Evolutionary conservation across 257 asterid genomes (phyloP), one percentile per base, ranked within the genome.

Genomic region (Solanum peruvianum): DNA sequence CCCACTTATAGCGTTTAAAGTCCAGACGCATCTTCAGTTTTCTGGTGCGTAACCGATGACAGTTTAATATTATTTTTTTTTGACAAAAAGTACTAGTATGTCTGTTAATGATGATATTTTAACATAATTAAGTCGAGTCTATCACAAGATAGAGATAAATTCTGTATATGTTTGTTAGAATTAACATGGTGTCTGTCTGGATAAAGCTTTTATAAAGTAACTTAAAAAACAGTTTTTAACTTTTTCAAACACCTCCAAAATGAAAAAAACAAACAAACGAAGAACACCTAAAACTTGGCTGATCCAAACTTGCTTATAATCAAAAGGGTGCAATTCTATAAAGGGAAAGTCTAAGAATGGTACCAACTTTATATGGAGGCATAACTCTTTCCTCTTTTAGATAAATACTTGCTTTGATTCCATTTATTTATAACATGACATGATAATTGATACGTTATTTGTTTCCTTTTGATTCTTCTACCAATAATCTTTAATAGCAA

Each of bases 371-470:
- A 25, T 25, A 21, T 80, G 60, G 27, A 52, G 21, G 47, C 47
- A 64, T 20, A 31, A 44, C 69, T 84, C 82, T 82, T 72, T 66
- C 90, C 88, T 85, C 39, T 85, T 88, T 39, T 83, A 83, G 92
- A 92, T 84, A 83, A 92, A 92, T 84, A 86, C n/a, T 89, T 88
- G 90, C 87, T 18, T 21, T 33, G 84, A 69, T 88, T 84, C 93
- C 87, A 67, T 86, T 88, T 87, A 44, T 86, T 58, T 58, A 58
- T 84, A 91, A 37, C 70, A 56, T 60, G 37, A 56, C 60, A 56
- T 37, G 37, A 58, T 49, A 11, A 42, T 67, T 84, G 18, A 35
- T 35, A 35, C 1, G 39, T 1, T 35, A 35, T 35, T 35, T 35
- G 39, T 35, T 84, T 23, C 12, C 64, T 15, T 64, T 84, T 18